A percentile compares a stretch with the other conserved stretches of the same genome.
These are phyloP conservation scores for Capsicum rhomboideum DNA, from an alignment of 257 asterid species.

Conservation along the genomic window DNA sequence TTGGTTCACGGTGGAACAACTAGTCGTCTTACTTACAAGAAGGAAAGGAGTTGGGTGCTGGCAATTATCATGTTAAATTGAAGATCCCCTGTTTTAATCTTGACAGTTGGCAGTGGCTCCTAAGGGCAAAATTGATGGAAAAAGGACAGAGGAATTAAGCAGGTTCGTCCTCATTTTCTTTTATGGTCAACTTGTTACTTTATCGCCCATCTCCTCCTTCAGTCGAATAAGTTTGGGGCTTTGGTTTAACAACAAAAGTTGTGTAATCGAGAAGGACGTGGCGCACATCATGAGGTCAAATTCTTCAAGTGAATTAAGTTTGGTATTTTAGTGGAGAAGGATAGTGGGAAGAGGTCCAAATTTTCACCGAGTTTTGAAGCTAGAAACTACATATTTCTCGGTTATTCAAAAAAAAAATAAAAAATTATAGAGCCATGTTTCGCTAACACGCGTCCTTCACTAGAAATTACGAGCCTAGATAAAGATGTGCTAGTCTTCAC, in stretches of 20 bases:
- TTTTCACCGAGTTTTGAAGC: neutral
- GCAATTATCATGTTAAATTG: neutral
- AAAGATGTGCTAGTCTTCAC: neutral
- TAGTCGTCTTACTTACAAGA: neutral
- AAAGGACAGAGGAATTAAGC: slow-evolving; percentile 51
- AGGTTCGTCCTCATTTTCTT: slow-evolving; percentile 29
- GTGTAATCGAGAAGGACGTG: neutral
- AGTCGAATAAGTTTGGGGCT: no score
- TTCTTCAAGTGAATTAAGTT: neutral
- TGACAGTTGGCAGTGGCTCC: slow-evolving; percentile 85
- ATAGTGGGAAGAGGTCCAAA: neutral
- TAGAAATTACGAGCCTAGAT: neutral
- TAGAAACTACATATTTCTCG: neutral
- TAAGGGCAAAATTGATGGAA: slow-evolving; percentile 75
- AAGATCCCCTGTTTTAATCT: neutral
- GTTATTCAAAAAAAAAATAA: neutral
- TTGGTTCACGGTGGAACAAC: neutral
- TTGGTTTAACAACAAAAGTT: no score
- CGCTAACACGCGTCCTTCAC: neutral
- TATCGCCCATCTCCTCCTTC: neutral
- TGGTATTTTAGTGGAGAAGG: neutral
- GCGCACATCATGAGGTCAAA: no score
- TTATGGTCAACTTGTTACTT: neutral
- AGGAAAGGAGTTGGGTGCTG: neutral
- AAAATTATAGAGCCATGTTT: neutral